Conservation (phyloP, 768 basidiomycete species). For the Sporobolomyces roseus region DNA sequence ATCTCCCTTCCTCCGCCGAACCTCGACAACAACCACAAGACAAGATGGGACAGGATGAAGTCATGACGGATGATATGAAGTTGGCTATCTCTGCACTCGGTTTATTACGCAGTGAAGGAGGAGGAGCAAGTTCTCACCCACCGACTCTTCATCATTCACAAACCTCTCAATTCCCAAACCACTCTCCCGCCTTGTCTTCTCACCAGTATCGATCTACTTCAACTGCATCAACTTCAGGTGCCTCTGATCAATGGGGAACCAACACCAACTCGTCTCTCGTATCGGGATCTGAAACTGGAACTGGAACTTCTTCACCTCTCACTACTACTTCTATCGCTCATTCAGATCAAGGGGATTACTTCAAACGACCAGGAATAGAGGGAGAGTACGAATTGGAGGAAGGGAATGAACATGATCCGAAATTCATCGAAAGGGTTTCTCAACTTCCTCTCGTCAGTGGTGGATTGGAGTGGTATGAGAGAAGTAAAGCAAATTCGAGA, state of each 20-base stretch:
- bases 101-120: constrained; percentile 9
- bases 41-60: constrained; percentile 3
- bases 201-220: constrained; percentile 18
- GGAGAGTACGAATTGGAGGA: neutral
- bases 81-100: constrained; percentile 22
- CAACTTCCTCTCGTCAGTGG: constrained; percentile 35
- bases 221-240: constrained; percentile 19
- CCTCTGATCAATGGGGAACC: constrained; percentile 25
- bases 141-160: too few relatives aligned
- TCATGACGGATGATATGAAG: constrained; percentile 32
- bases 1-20: neutral
- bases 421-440: constrained; percentile 37
- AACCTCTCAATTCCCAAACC: too few relatives aligned
- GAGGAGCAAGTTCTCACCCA: neutral
- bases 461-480: constrained; percentile 53
- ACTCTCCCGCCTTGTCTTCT: neutral
- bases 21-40: neutral
- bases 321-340: constrained; percentile 3
- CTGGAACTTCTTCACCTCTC: neutral
- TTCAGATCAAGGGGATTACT: neutral
- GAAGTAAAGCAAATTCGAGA: constrained; percentile 74
- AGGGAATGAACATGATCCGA: constrained; percentile 17
- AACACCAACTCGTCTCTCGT: neutral
- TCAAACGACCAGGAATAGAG: neutral
- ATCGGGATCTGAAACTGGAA: constrained; percentile 5